Evolutionary conservation across 2,329 filamentous ascomycete species (phyloP), one percentile per base, ranked within the genome.

Genomic region (Xylariaceae sp.): DNA sequence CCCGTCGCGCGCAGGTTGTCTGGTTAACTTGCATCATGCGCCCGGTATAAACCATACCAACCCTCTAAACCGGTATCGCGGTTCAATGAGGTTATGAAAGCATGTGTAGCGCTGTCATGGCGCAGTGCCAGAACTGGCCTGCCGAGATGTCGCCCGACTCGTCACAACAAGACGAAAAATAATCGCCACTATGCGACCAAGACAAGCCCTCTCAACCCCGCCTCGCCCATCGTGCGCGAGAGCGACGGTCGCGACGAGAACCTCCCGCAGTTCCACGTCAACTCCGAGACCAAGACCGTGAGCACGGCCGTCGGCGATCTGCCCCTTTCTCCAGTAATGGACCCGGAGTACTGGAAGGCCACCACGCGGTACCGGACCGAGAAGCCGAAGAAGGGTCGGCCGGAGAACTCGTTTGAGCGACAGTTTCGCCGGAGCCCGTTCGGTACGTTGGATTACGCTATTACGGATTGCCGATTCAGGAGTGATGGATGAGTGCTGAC

Each of bases 381-480:
- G 0, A 78, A 77, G 59, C 66, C 70, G 0, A 73, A 74, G 59
- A 41, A 68, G 50, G 70, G 73, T 59, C 58, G 71, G 17, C 68
- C 70, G 4, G 65, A 72, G 18, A 71, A 75, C 30, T 74, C 75
- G 2, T 82, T 90, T 60, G 83, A 87, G 67, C 77, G 76, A 58
- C 80, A 82, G 60, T 74, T 91, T 1, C 75, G 75, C 35, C 77
- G 78, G 44, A 92, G 89, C 64, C 78, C 86, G 2, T 90, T 83
- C 65, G 88, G 86, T 88, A 75, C 35, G 75, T 62, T 30, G 41
- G 37, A 35, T 4, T 23, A 10, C 6, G 15, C 56, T 41, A 8
- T 48, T 18, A 17, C 18, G 1, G 44, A 3, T 9, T 9, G 47
- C 13, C 30, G 17, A 17, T 15, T 50, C 5, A 6, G 11, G 7